Evolutionary conservation across 1,284 basidiomycete species (phyloP), one percentile per base, ranked within the genome.

Genomic region (Vanrija sp.): DNA sequence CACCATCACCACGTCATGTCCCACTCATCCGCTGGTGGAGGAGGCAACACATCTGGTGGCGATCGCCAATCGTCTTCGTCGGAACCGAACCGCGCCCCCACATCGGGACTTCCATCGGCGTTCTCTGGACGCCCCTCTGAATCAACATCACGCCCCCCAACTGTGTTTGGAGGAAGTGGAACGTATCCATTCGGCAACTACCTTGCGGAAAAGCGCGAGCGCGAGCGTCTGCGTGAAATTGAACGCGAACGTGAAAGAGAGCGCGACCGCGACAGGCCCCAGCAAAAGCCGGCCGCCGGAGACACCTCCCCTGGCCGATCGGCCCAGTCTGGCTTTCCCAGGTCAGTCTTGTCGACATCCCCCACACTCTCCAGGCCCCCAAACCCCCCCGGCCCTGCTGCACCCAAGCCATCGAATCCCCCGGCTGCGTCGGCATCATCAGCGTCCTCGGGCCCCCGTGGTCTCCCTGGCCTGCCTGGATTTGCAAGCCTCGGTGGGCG

Each of bases 161-260:
- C 12, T 14, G 31, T 31, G 31, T 31, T 31, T 31, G 31, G 31
- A 31, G 31, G 31, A 31, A 14, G 31, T 31, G 31, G 31, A 31
- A 23, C 35, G 15, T 56, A 25, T 18, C 37, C 43, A 20, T 52
- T 51, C 15, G 41, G 48, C 41, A 47, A 24, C 37, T 57, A 53
- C 27, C 25, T 53, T 23, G 25, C 44, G 16, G 56, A 57, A 37
- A 57, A 57, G 51, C 56, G 51, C 19, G 56, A 57, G 51, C 48
- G 56, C 8, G 56, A 57, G 9, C 51, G 56, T 6, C 41, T 53
- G 4, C 51, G 54, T 22, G 54, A 56, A 24, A 49, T 59, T 18
- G 58, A 59, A 20, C 51, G 58, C 23, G 57, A 59, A 3, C 48
- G 57, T 8, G 51, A 59, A 18, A 46, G 50, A 10, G 51, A 52